These are phyloP conservation scores for Claviceps sp. DNA, from an alignment of 2,329 filamentous ascomycete genomes.

Conservation along the genomic window DNA sequence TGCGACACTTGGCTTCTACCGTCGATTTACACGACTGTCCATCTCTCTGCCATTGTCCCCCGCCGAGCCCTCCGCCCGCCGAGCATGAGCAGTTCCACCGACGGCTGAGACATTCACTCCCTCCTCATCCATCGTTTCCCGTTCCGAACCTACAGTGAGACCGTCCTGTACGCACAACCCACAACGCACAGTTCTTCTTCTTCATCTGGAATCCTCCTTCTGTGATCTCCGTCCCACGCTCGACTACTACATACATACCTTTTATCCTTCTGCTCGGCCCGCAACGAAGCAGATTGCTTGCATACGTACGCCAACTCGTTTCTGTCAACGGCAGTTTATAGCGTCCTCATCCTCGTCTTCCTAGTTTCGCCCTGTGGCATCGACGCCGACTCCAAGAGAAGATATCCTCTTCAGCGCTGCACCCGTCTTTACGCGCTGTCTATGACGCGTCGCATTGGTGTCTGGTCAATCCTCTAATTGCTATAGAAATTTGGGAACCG, in stretches of 20 bases:
- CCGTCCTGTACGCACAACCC: background rate
- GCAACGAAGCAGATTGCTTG: background rate
- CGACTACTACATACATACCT: background rate
- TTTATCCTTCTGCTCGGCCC: background rate
- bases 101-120: slow-evolving; percentile 5
- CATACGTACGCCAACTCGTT: background rate
- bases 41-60: background rate
- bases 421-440: background rate
- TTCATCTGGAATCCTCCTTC: background rate
- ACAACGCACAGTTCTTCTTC: background rate
- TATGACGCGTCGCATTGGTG: background rate
- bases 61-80: slow-evolving; percentile 1
- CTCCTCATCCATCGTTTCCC: slow-evolving; percentile 3
- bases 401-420: background rate
- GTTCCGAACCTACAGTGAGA: background rate
- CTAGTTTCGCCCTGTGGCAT: background rate
- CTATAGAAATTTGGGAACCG: background rate
- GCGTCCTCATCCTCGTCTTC: background rate
- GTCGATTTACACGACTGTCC: background rate
- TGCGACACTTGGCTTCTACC: background rate
- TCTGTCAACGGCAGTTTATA: background rate
- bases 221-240: background rate
- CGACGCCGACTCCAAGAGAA: background rate
- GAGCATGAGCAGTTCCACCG: slow-evolving; percentile 2
- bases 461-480: background rate